Evolutionary conservation across 169 alveolate species (phyloP).

Genomic region (Gregarina niphandrodes): DNA sequence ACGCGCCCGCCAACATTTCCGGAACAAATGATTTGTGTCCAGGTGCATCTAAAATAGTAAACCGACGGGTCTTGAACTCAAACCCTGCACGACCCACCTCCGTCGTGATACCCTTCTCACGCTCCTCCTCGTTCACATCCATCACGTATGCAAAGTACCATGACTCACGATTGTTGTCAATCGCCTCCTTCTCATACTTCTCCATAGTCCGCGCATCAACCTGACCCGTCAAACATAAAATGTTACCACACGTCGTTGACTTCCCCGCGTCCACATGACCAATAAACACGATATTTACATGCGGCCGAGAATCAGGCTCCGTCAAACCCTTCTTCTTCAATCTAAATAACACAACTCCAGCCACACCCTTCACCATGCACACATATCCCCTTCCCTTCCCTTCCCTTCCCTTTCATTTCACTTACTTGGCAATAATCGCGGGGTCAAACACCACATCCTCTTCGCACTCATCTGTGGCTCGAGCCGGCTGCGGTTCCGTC

Average conservation of each 20-base stretch:
- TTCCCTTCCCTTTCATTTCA: no score
- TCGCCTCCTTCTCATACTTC: conserved; percentile 91
- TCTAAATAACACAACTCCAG: no score
- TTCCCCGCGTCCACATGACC: conserved; percentile 99
- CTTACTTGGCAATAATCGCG: no score
- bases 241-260: conserved; percentile 90
- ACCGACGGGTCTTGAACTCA: conserved; percentile 66
- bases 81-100: conserved; percentile 91
- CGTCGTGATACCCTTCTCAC: conserved; percentile 90
- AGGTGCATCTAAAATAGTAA: conserved; percentile 97
- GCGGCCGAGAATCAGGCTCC: conserved; percentile 54
- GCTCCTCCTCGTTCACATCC: conserved; percentile 96
- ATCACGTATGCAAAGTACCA: conserved; percentile 97
- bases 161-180: conserved; percentile 86
- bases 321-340: background rate
- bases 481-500: no score
- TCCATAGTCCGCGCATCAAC: conserved; percentile 84
- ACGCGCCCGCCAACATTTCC: conserved; percentile 96
- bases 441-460: no score
- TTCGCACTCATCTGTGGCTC: no score
- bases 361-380: no score
- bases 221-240: conserved; percentile 57
- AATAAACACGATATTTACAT: conserved; percentile 80
- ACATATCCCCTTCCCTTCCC: no score
- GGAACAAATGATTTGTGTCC: conserved; percentile 98